phyloP scores from a whole-genome alignment of 257 asterid species.

The Salvia miltiorrhiza region DNA sequence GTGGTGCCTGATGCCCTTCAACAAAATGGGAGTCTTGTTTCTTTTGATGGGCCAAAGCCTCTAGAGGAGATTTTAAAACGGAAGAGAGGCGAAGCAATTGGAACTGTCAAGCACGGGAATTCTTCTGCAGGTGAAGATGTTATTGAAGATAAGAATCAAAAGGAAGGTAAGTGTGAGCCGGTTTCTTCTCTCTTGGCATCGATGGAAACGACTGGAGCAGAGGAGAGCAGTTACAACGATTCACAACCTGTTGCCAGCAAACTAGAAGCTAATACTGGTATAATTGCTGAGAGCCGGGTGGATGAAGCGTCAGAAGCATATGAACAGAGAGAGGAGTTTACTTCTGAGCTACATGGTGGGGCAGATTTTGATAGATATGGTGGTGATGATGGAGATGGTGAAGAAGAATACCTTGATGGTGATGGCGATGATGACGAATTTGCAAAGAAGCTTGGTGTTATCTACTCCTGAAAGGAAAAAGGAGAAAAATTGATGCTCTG shows the following conservation, averaged over 20 bases:
- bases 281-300: not conserved
- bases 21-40: conserved; percentile 25
- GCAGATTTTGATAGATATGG: not conserved
- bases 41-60: conserved; percentile 69
- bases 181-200: not conserved
- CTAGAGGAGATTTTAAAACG: conserved; percentile 57
- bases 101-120: not conserved
- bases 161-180: not conserved
- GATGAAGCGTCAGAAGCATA: not conserved
- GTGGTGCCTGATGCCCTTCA: conserved; percentile 24
- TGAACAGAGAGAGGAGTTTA: not conserved
- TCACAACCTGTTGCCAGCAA: not conserved
- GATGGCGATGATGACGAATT: not conserved
- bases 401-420: not conserved
- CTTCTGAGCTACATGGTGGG: not conserved
- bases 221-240: not conserved
- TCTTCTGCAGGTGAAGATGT: not conserved
- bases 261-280: not conserved
- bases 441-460: not conserved
- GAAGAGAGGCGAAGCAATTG: conserved; percentile 36
- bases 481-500: not conserved
- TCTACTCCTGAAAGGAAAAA: not conserved
- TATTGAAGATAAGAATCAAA: not conserved
- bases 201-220: not conserved
- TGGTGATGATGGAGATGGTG: not conserved